Evolutionary conservation across 345 rosid species (phyloP), one percentile per base, ranked within the genome.

Genomic region (Heritiera littoralis): DNA sequence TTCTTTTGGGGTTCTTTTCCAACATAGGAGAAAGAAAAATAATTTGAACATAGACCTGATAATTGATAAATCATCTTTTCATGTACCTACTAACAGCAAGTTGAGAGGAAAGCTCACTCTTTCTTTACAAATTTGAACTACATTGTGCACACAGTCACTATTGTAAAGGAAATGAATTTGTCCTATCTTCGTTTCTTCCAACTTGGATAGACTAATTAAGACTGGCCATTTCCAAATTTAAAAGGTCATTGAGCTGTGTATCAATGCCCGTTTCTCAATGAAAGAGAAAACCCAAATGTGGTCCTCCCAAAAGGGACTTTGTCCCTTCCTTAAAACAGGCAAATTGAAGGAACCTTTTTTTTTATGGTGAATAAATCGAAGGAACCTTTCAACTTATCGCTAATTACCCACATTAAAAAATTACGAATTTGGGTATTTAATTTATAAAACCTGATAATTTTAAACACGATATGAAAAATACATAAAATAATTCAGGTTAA

Each of bases 201-300:
- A 67, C 43, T 10, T 43, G 52, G 72, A 43, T 9, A n/a, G 3
- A 68, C 38, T 54, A 43, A 35, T 35, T 35, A 35, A 35, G 38
- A 35, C 38, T 35, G n/a, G n/a, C 74, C 41, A 23, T 48, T 70
- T 48, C 74, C 9, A 23, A 70, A 58, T 70, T 11, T n/a, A 70
- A 70, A 70, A 48, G 56, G 40, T 69, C 74, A 69, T 48, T 12
- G 51, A 69, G 38, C 72, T 3, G 6, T 69, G 74, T 23, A 69
- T 45, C 73, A 45, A 20, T 43, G 72, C 18, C 13, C 6, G 12
- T 35, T 66, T 40, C 51, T 66, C 49, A 18, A 40, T 41, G 51
- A 66, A 66, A 46, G 20, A 6, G 3, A 12, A 64, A 4, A 28
- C 13, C 38, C 15, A 43, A 49, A 20, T 20, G 56, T 69, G 74